Conservation (phyloP, 2,329 filamentous ascomycete species). For the Clonostachys byssicola region DNA sequence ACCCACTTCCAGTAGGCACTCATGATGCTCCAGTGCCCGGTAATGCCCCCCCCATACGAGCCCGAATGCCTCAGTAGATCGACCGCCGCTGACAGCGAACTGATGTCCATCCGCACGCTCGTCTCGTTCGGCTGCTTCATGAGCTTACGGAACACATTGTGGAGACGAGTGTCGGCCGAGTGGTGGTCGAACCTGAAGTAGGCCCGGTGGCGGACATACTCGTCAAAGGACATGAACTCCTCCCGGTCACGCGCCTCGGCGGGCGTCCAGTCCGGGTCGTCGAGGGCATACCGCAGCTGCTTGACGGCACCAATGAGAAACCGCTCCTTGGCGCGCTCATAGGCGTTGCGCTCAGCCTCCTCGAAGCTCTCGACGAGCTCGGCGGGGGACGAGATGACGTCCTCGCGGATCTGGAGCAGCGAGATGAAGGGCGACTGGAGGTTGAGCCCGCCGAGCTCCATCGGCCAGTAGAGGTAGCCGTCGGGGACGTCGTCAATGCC, state of each 20-base stretch:
- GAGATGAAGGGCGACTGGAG: slow-evolving; percentile 39
- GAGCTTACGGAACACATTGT: slow-evolving; percentile 25
- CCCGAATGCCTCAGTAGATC: slow-evolving; percentile 7
- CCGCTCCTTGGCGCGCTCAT: slow-evolving; percentile 21
- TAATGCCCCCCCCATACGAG: slow-evolving; percentile 12
- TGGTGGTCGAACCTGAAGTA: slow-evolving; percentile 23
- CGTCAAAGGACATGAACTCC: slow-evolving; percentile 37
- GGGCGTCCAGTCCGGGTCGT: slow-evolving; percentile 18
- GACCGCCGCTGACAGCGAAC: slow-evolving; percentile 14
- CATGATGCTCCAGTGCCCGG: slow-evolving; percentile 20
- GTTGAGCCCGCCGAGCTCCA: slow-evolving; percentile 40
- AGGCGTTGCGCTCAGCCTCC: slow-evolving; percentile 24
- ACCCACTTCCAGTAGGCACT: slow-evolving; percentile 44
- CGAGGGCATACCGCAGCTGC: slow-evolving; percentile 1
- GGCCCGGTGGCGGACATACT: slow-evolving; percentile 37
- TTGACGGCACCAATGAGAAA: slow-evolving; percentile 22
- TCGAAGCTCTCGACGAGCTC: slow-evolving; percentile 21
- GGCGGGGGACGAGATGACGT: slow-evolving; percentile 19
- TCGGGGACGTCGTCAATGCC: slow-evolving; percentile 33
- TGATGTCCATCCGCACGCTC: slow-evolving; percentile 15
- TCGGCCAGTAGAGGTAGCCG: slow-evolving; percentile 41
- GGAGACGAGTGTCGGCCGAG: slow-evolving; percentile 11
- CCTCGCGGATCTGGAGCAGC: slow-evolving; percentile 29
- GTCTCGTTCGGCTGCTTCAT: slow-evolving; percentile 21
- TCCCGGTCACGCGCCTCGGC: slow-evolving; percentile 18